These are phyloP conservation scores for Cladorrhinum samala DNA, from an alignment of 495 filamentous ascomycete species.

Conservation along the genomic window DNA sequence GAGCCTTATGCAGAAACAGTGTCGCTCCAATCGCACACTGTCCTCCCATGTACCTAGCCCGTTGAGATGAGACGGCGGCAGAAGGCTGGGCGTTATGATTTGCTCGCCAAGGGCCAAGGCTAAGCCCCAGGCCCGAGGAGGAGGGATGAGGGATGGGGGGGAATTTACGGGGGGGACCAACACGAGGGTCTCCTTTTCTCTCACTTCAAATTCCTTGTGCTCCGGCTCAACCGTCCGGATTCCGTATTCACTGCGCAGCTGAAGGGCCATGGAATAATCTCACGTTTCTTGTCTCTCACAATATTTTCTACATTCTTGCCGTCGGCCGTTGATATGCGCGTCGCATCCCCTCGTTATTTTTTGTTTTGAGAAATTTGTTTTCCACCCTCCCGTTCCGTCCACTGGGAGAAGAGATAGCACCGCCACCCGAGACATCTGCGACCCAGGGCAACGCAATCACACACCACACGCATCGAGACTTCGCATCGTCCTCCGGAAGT, in stretches of 20 bases:
- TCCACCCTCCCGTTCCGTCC: too few species aligned
- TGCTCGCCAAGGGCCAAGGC: slow-evolving; percentile 2
- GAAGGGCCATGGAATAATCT: slow-evolving; percentile 10
- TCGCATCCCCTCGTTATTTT: slow-evolving; percentile 25
- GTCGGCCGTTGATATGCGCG: slow-evolving; percentile 13
- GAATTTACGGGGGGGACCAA: slow-evolving; percentile 7
- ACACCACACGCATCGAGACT: neutral
- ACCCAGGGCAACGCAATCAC: slow-evolving; percentile 1
- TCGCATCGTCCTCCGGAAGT: slow-evolving; percentile 8
- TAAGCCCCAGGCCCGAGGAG: slow-evolving; percentile 3
- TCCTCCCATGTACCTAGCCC: neutral
- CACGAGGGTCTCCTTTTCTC: slow-evolving; percentile 6
- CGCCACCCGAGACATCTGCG: slow-evolving; percentile 3
- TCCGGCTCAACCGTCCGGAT: neutral
- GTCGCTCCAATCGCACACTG: slow-evolving; percentile 4
- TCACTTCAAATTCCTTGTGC: slow-evolving; percentile 5
- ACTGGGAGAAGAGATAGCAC: slow-evolving; percentile 6
- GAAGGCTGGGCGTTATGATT: slow-evolving; percentile 7
- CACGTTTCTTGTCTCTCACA: neutral
- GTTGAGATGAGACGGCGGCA: slow-evolving; percentile 21
- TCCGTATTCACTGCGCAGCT: neutral
- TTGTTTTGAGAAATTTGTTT: slow-evolving; percentile 14
- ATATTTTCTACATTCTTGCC: slow-evolving; percentile 7
- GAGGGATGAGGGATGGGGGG: neutral
- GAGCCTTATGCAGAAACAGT: too few species aligned